Evolutionary conservation across 768 basidiomycete genomes (phyloP), one percentile per base, ranked within the genome.

Genomic region (Tylopilus felleus): DNA sequence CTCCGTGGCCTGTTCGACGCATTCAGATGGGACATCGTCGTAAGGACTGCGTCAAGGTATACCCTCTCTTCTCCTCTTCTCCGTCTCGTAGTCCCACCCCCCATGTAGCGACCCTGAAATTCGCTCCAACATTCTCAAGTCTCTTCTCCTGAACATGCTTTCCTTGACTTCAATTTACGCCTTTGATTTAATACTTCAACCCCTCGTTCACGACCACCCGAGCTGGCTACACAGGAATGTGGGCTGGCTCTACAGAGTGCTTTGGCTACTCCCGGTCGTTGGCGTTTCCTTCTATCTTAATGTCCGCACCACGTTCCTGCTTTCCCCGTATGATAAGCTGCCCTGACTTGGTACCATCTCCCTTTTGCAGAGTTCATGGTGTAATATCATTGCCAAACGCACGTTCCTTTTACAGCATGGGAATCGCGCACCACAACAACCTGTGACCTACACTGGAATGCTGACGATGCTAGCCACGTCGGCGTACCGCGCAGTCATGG

Each of bases 221-320:
- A 82, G 76, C 56, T 88, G 85, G 85, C 67, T 88, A 38, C 85
- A 85, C 64, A 76, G 82, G 23, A 87, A 90, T 60, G 75, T 91
- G 12, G 83, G 86, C 10, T 84, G 82, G 81, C 82, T 89, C 59
- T 90, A 88, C 67, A 86, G 84, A 62, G 71, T 82, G 8, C 70
- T 94, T 36, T 94, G 91, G 90, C 71, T 94, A 4, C 70, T 88
- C 19, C 93, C 93, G 0, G 79, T 93, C 49, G 77, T 92, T 8
- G 85, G 84, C 2, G 70, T 73, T 23, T 90, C 91, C 12, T 79
- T 93, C 52, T 93, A 93, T 71, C 76, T 93, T 42, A 94, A 93
- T 60, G 93, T 91, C 60, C 65, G 85, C 74, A 25, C 49, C 45
- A 36, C 36, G 46, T 56, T 47, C 44, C 51, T 48, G 36, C 52